A percentile compares a stretch with the other conserved stretches of the same genome.
Evolutionary conservation across 768 basidiomycete species (phyloP).

Genomic region (Gautieria morchelliformis): DNA sequence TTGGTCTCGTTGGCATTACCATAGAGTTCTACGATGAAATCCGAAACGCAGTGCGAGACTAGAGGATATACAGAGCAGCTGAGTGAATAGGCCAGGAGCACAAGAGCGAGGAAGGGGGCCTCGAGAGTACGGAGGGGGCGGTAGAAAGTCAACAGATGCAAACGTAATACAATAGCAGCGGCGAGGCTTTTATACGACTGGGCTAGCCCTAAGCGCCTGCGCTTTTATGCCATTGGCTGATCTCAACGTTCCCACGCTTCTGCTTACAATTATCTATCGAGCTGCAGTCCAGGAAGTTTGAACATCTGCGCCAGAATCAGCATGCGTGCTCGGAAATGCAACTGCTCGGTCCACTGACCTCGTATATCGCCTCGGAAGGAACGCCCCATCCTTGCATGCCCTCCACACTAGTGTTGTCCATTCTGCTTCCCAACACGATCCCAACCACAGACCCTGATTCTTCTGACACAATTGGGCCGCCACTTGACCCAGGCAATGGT

Average conservation of each 20-base stretch:
- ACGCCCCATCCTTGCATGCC: conserved; percentile 53
- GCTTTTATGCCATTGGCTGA: conserved; percentile 4
- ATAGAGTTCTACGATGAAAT: no score
- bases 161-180: background rate
- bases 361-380: conserved; percentile 52
- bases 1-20: no score
- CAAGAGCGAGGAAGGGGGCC: background rate
- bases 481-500: conserved; percentile 58
- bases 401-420: conserved; percentile 45
- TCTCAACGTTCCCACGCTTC: background rate
- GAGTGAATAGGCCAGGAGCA: background rate
- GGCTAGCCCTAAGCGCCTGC: background rate
- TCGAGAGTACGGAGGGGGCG: background rate
- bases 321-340: background rate
- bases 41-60: no score
- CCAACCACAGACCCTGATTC: conserved; percentile 57
- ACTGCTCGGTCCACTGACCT: conserved; percentile 31
- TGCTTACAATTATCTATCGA: background rate
- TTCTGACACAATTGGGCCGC: conserved; percentile 57
- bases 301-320: background rate
- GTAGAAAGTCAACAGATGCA: background rate
- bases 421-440: conserved; percentile 49
- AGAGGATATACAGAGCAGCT: no score
- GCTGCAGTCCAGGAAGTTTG: background rate
- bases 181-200: background rate